Evolutionary conservation across 768 basidiomycete species (phyloP), one percentile per base, ranked within the genome.

Genomic region (Sistotremastrum suecicum): DNA sequence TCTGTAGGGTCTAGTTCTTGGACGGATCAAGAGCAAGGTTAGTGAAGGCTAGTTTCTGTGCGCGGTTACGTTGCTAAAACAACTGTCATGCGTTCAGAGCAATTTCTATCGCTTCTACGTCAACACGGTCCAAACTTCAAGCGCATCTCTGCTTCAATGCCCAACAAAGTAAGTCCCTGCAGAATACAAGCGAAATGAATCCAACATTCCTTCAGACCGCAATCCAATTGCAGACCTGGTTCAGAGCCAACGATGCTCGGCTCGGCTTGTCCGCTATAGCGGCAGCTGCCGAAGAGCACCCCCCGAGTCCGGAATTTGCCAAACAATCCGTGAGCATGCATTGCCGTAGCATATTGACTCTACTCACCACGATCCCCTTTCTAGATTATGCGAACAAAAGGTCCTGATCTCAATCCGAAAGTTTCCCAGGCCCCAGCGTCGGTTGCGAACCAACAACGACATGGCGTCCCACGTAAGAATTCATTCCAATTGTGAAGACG

Each of bases 1-100:
- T 20, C 20, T 20, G 20, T 20, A 20, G 20, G 20, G 20, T 20
- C 20, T 31, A 62, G 59, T 36, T 70, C 71, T 41, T 84, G 83
- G 81, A 74, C 76, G 3, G 73, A 75, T 6, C 74, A 76, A 34
- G 83, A 87, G 54, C 78, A 76, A 65, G 67, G 77, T 77, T 47
- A 53, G 70, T 60, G 8, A 76, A 65, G 67, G 77, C 76, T 47
- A 53, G 70, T 60, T 10, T 33, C 42, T 39, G 42, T 4, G 12
- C n/a, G 32, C 39, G 10, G 31, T 12, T 37, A 45, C 29, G 36
- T 42, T 30, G 40, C 39, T 42, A 49, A 38, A 49, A 59, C 44
- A 53, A 47, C 44, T 44, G 37, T 44, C 10, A 34, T 20, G n/a
- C 48, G 40, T 31, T 51, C 45, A 76, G 75, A 56, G 40, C 53